Conservation (phyloP, 345 rosid species). For the Aethionema arabicum region DNA sequence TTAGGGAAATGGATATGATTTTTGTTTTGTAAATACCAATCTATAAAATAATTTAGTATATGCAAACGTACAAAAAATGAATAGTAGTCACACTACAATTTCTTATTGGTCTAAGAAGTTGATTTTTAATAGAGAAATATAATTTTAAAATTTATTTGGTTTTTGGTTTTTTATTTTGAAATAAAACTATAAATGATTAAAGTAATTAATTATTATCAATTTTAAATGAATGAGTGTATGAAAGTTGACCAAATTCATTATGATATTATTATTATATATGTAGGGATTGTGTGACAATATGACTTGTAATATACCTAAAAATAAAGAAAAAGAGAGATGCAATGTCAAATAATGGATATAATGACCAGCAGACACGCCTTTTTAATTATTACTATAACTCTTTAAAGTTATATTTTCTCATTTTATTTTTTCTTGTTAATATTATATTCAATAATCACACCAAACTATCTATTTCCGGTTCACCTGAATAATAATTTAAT, state of each 20-base stretch:
- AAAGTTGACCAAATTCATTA: conserved; percentile 32
- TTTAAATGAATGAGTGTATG: not conserved
- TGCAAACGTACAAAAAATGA: no score
- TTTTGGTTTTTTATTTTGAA: no score
- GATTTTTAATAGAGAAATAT: no score
- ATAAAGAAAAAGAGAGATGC: conserved; percentile 20
- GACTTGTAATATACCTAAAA: conserved; percentile 33
- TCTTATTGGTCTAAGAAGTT: no score
- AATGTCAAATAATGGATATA: conserved; percentile 32
- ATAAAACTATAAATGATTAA: no score
- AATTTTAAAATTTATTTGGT: no score
- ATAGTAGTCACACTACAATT: no score
- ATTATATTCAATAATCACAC: conserved; percentile 10
- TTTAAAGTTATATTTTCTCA: conserved; percentile 17
- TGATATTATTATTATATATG: no score
- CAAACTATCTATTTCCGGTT: conserved; percentile 27
- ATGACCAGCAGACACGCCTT: conserved; percentile 33
- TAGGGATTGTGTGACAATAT: conserved; percentile 24
- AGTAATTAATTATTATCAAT: not conserved
- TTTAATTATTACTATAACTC: conserved; percentile 24
- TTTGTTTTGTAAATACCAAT: no score
- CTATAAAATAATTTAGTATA: no score
- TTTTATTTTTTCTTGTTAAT: not conserved
- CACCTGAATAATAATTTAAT: conserved; percentile 31
- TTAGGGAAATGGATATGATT: no score